Evolutionary conservation across 805 yeast genomes (phyloP), one percentile per base, ranked within the genome.

Genomic region (Lipomyces spencermartinsiae): DNA sequence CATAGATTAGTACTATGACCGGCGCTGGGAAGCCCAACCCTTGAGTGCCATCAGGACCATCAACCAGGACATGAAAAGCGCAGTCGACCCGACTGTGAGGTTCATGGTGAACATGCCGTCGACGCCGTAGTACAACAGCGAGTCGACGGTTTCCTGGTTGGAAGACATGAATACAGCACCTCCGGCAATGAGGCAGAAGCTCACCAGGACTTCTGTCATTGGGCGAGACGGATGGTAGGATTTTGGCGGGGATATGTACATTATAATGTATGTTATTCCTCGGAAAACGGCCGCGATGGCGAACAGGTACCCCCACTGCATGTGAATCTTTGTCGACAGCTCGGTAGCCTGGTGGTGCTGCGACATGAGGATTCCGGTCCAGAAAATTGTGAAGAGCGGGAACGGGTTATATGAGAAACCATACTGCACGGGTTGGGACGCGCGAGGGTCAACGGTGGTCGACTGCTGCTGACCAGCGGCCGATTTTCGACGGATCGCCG

Each of bases 341-440:
- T 77, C 82, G 0, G 95, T 89, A 5, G 93, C 90, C 79, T 95
- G 99, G 53, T 87, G 88, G 79, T 95, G 99, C 78, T 90, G 92
- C 1, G 98, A 93, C 99, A 95, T 95, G 70, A 95, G 83, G 14
- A 89, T 84, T 35, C 99, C 99, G 0, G 98, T 95, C 97, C 97
- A 95, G 80, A 91, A 95, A 43, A 95, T 91, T 1, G 96, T 92
- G 72, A 95, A 86, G 0, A 91, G 88, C 2, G 98, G 98, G 85
- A 95, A 92, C 43, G 98, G 98, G 77, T 95, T 95, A 71, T 97
- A 93, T 0, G 97, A 89, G 78, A 90, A 81, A 71, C 86, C 73
- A 51, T 68, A 61, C 35, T 70, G 69, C 12, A 57, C 67, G 19
- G 72, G 71, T 54, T 61, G 54, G 19, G 68, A 66, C 51, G 60